Base-by-base conservation (phyloP, 2,329 filamentous ascomycete genomes). In the Fusarium continuum region DNA sequence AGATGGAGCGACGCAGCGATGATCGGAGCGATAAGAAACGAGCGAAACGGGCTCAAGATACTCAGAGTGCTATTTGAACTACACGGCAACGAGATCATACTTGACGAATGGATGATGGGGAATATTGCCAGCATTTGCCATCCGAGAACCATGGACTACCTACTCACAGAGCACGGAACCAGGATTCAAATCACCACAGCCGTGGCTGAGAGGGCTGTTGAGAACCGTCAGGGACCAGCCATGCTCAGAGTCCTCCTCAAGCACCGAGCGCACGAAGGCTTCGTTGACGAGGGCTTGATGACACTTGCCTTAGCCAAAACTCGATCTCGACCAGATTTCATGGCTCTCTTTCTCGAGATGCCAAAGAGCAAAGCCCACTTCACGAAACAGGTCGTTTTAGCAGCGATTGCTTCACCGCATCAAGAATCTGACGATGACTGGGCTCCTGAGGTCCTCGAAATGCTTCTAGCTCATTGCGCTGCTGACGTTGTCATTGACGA, bases 201-300 rank as follows among this genome's bases (percentile, higher is more conserved):
- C 5, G 55, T 61, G 14, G 55, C 36, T 17, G 55, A 61, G 31
- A 54, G 40, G 34, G 55, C 57, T 5, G 55, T 61, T 13, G 56
- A 61, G 31, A 61, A 61, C 14, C 57, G 55, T n/a, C 49, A 61
- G 9, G 57, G 56, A 14, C 57, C 57, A 26, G 49, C 41, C 5
- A 61, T 61, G 57, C 56, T 61, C 17, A 40, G 56, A 55, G 41
- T 61, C 16, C 57, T 61, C 6, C 55, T 61, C 14, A 61, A 61
- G 19, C 56, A 61, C 16, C 26, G 56, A 13, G 31, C 56, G 22
- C 19, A 61, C 4, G 57, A 55, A 28, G 56, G 55, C 9, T 49
- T 61, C 13, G 28, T 61, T 6, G 41, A 55, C 16, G 57, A 61
- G 16, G 34, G 49, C 14, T 26, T 61, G 31, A 55, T 61, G 56